phyloP scores from a whole-genome alignment of 768 basidiomycete genomes.

The Kwoniella bestiolae region DNA sequence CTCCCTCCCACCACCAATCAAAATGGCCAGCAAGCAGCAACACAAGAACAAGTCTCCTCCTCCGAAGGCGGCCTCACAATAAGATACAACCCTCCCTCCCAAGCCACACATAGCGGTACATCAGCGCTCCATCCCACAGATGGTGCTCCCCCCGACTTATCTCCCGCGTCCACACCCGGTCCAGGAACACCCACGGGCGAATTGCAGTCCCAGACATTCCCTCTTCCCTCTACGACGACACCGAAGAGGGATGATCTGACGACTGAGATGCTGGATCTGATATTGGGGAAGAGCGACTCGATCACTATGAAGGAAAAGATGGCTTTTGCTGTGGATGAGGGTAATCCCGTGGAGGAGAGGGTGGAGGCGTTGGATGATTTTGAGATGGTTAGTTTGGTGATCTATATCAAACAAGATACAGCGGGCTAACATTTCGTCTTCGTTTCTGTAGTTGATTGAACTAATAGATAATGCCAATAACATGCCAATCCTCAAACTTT shows the following conservation, averaged over 20 bases:
- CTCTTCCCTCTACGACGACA: slow-evolving; percentile 9
- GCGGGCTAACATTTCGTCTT: background rate
- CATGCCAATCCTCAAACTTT: slow-evolving; percentile 55
- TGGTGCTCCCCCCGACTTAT: slow-evolving; percentile 21
- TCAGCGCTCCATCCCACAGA: slow-evolving; percentile 47
- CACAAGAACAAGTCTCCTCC: slow-evolving; percentile 24
- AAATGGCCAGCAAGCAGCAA: slow-evolving; percentile 1
- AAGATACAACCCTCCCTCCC: slow-evolving; percentile 36
- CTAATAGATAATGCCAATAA: slow-evolving; percentile 58
- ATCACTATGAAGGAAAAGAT: slow-evolving; percentile 58
- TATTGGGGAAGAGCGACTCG: slow-evolving; percentile 57
- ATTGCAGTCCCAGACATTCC: background rate
- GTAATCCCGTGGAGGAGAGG: slow-evolving; percentile 44
- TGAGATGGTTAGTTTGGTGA: slow-evolving; percentile 51
- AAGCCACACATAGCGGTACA: slow-evolving; percentile 21
- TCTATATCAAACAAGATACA: background rate
- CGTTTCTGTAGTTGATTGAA: slow-evolving; percentile 52
- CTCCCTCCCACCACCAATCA: slow-evolving; percentile 13
- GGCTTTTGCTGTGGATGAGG: slow-evolving; percentile 52
- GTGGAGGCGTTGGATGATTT: slow-evolving; percentile 58
- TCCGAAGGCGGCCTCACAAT: slow-evolving; percentile 26
- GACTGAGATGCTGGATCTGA: slow-evolving; percentile 54
- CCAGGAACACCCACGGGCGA: slow-evolving; percentile 31
- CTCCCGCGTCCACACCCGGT: slow-evolving; percentile 36
- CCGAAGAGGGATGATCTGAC: slow-evolving; percentile 40